phyloP scores from a whole-genome alignment of 768 basidiomycete genomes.

The Rhodocollybia butyracea region DNA sequence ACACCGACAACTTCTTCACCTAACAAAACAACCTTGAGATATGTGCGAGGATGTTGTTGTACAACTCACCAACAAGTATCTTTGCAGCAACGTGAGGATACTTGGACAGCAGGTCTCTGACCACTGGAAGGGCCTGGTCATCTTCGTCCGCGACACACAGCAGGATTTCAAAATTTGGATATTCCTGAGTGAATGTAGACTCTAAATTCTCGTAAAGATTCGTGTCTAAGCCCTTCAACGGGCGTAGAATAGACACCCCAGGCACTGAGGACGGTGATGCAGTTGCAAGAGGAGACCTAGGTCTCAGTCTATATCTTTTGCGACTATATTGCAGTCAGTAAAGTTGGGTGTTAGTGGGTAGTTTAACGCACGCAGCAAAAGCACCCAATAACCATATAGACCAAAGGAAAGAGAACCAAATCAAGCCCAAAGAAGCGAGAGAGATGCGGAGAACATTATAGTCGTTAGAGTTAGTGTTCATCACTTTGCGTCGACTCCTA shows the following conservation, averaged over 20 bases:
- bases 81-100: slow-evolving; percentile 74
- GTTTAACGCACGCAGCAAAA: slow-evolving; percentile 57
- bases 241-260: slow-evolving; percentile 92
- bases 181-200: slow-evolving; percentile 88
- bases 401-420: slow-evolving; percentile 68
- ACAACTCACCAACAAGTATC: slow-evolving; percentile 68
- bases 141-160: slow-evolving; percentile 86
- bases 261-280: slow-evolving; percentile 50
- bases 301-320: slow-evolving; percentile 67
- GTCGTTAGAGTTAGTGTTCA: background rate
- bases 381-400: slow-evolving; percentile 65
- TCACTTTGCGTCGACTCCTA: background rate
- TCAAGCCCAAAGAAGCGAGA: slow-evolving; percentile 39
- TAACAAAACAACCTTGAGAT: slow-evolving; percentile 22
- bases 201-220: slow-evolving; percentile 97
- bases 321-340: slow-evolving; percentile 43
- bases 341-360: background rate
- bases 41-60: no score
- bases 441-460: slow-evolving; percentile 15
- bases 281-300: slow-evolving; percentile 57
- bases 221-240: slow-evolving; percentile 91
- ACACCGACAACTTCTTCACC: slow-evolving; percentile 84
- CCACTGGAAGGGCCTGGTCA: slow-evolving; percentile 87
- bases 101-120: slow-evolving; percentile 69
- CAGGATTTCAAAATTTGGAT: slow-evolving; percentile 87